Evolutionary conservation across 2,329 filamentous ascomycete genomes (phyloP).

Genomic region (Xylariaceae sp.): DNA sequence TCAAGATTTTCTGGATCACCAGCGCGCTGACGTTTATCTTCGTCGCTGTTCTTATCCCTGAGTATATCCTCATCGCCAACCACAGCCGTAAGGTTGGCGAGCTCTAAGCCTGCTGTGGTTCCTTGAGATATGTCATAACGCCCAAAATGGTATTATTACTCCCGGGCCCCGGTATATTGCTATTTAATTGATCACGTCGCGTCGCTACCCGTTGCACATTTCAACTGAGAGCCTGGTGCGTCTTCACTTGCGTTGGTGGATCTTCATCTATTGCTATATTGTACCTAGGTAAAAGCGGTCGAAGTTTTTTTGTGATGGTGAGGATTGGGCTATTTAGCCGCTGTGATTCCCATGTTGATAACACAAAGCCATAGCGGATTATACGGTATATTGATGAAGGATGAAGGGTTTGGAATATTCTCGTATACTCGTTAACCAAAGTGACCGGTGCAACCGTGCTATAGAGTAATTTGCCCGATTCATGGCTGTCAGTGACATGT

Average conservation of each 20-base stretch:
- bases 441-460: too few species aligned
- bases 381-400: too few species aligned
- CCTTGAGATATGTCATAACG: neutral
- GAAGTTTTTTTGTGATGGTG: neutral
- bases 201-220: neutral
- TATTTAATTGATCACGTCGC: neutral
- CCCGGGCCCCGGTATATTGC: neutral
- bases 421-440: too few species aligned
- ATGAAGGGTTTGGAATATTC: too few species aligned
- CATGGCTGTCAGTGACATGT: too few species aligned
- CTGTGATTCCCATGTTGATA: neutral
- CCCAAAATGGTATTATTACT: neutral
- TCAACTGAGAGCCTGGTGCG: neutral
- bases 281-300: neutral
- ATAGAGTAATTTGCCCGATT: too few species aligned
- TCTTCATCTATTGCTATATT: neutral
- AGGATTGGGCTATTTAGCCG: neutral
- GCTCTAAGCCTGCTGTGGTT: neutral
- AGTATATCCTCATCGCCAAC: constrained; percentile 43
- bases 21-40: constrained; percentile 46
- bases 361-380: too few species aligned
- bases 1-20: constrained; percentile 63
- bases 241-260: neutral
- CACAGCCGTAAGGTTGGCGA: constrained; percentile 14
- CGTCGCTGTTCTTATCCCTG: constrained; percentile 45